A percentile compares a stretch with the other conserved stretches of the same genome.
phyloP scores from a whole-genome alignment of 164 flowering plant genomes.

The Piper betle region DNA sequence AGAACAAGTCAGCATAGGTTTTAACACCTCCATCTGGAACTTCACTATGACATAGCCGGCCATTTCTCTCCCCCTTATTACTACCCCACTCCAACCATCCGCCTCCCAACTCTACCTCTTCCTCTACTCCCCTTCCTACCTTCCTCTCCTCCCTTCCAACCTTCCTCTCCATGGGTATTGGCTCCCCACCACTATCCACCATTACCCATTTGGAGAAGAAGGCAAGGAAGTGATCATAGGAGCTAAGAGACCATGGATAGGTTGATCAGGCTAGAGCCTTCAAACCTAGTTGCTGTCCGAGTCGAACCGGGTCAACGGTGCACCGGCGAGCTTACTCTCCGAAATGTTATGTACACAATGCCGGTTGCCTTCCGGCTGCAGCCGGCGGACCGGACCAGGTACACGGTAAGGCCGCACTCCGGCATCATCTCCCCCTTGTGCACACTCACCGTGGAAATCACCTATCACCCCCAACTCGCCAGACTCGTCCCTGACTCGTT shows the following conservation, averaged over 20 bases:
- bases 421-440: conserved; percentile 57
- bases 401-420: conserved; percentile 41
- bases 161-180: conserved; percentile 8
- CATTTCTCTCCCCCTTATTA: conserved; percentile 10
- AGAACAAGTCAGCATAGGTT: conserved; percentile 62
- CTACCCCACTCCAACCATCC: too few relatives aligned
- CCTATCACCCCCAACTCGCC: conserved; percentile 26
- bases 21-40: conserved; percentile 43
- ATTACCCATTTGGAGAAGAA: conserved; percentile 4
- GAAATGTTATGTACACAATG: conserved; percentile 85
- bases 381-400: conserved; percentile 36
- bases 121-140: conserved; percentile 1
- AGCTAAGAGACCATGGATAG: conserved; percentile 34
- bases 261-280: conserved; percentile 60
- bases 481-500: conserved; percentile 31
- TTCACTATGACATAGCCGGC: conserved; percentile 35
- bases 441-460: conserved; percentile 40
- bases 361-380: conserved; percentile 67
- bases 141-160: neutral
- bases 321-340: conserved; percentile 42
- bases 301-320: conserved; percentile 49
- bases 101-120: conserved; percentile 3
- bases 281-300: conserved; percentile 41
- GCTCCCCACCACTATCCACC: neutral
- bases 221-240: neutral